Conservation (phyloP, 805 yeast species). For the Ogataea paraovalis region DNA sequence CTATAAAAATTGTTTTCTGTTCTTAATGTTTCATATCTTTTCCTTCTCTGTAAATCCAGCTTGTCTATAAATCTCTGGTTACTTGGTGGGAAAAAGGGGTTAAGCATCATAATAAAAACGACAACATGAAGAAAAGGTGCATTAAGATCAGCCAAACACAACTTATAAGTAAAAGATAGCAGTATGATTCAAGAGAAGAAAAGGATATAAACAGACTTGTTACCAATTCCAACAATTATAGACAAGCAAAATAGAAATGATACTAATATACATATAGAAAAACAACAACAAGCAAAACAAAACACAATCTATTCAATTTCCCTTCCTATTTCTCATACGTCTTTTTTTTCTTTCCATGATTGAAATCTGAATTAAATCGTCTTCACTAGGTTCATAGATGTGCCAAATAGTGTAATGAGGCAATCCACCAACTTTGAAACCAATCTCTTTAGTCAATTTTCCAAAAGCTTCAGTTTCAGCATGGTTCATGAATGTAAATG, state of each 20-base stretch:
- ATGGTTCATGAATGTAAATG: slow-evolving; percentile 77
- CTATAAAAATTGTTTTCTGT: no score
- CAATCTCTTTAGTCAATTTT: slow-evolving; percentile 74
- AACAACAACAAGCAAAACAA: background rate
- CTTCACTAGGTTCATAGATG: slow-evolving; percentile 84
- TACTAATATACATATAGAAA: background rate
- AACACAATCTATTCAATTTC: background rate
- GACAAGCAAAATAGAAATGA: background rate
- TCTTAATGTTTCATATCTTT: no score
- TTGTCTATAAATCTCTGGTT: no score
- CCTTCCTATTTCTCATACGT: slow-evolving; percentile 19
- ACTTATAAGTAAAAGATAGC: no score
- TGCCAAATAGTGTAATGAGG: slow-evolving; percentile 93
- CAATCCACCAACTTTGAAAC: slow-evolving; percentile 78
- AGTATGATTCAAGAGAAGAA: background rate
- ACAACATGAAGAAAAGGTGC: no score
- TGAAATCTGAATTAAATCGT: slow-evolving; percentile 69
- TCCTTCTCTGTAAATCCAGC: no score
- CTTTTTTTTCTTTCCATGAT: slow-evolving; percentile 64
- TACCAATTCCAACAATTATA: background rate
- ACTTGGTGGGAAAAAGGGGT: no score
- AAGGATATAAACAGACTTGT: background rate
- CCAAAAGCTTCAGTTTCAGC: slow-evolving; percentile 90
- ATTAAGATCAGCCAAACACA: no score
- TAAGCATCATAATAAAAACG: no score